A percentile compares a stretch with the other conserved stretches of the same genome.
Evolutionary conservation across 176 grass and related monocot genomes (phyloP).

Genomic region (Ampelocalamus luodianensis): DNA sequence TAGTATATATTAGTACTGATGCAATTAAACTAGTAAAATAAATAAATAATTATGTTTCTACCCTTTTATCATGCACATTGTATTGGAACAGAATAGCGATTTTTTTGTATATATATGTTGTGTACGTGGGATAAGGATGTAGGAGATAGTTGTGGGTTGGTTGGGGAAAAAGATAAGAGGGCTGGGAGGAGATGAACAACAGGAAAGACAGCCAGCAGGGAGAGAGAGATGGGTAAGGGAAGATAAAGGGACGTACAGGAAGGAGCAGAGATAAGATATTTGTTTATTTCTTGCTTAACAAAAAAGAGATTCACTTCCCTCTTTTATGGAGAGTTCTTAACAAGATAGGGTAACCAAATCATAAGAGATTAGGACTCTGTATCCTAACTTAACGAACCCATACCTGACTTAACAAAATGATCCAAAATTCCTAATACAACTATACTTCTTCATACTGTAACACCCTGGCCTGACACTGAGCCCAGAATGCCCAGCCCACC

Average conservation of each 20-base stretch:
- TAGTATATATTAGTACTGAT: too few relatives aligned
- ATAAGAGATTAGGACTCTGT: constrained; percentile 8
- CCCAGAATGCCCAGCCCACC: too few relatives aligned
- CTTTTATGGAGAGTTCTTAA: too few relatives aligned
- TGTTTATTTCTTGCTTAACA: not conserved
- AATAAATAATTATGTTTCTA: not conserved
- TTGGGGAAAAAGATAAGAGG: not conserved
- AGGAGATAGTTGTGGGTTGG: constrained; percentile 1
- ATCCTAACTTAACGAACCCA: not conserved
- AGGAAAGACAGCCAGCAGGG: not conserved
- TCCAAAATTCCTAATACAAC: not conserved
- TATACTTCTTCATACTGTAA: not conserved
- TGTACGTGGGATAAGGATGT: not conserved
- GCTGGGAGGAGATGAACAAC: not conserved
- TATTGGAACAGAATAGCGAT: not conserved
- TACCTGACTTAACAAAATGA: not conserved
- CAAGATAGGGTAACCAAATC: not conserved
- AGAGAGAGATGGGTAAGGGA: not conserved
- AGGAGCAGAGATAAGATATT: not conserved
- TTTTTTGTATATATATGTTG: constrained; percentile 27
- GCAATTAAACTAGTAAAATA: not conserved
- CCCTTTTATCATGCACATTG: not conserved
- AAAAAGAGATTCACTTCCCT: not conserved
- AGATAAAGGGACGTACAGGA: too few relatives aligned
- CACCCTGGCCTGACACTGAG: too few relatives aligned